Base-by-base conservation (phyloP, 2,329 filamentous ascomycete species). In the Exophiala sp. region DNA sequence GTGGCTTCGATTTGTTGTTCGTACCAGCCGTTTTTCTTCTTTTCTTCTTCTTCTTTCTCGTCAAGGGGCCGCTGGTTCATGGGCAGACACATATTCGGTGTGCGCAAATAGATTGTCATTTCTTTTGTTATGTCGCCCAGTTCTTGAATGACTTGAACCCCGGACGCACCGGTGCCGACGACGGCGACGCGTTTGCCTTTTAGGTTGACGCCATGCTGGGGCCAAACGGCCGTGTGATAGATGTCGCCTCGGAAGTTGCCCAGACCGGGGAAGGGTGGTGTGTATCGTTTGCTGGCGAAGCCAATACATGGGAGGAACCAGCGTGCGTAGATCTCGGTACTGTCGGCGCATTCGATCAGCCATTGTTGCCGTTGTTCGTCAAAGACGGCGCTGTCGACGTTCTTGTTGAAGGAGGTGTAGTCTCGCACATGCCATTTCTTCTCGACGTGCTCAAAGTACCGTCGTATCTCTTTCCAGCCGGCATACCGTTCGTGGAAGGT, bases 191-290 rank as follows among this genome's bases (percentile, higher is more conserved):
- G 75, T 65, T 87, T 87, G 47, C 75, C 76, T 43, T 75, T 74
- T 20, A 84, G 74, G 46, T 79, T 73, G 80, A 86, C 82, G 14
- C 85, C 72, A 2, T 76, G 69, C 24, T 59, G 47, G 1, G 83
- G 82, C 82, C 82, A 85, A 63, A 79, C 79, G 0, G 80, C 81
- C 0, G 80, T 79, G 65, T 85, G 82, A 62, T 82, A 76, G 8
- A 84, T 75, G n/a, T 74, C 66, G 12, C 84, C 84, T 50, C 81
- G 75, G 72, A 84, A 87, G 24, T 14, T 82, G 3, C 67, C 75
- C 54, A 84, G 74, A 5, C 83, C 83, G 8, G 76, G 75, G 74
- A 80, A 84, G 45, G 80, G 75, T 0, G 84, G 83, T 29, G 81
- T 78, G 58, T 86, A 78, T n/a, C 80, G 71, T 63, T 81, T 83